Evolutionary conservation across 2,329 filamentous ascomycete species (phyloP).

Genomic region (Cladosporium velox): DNA sequence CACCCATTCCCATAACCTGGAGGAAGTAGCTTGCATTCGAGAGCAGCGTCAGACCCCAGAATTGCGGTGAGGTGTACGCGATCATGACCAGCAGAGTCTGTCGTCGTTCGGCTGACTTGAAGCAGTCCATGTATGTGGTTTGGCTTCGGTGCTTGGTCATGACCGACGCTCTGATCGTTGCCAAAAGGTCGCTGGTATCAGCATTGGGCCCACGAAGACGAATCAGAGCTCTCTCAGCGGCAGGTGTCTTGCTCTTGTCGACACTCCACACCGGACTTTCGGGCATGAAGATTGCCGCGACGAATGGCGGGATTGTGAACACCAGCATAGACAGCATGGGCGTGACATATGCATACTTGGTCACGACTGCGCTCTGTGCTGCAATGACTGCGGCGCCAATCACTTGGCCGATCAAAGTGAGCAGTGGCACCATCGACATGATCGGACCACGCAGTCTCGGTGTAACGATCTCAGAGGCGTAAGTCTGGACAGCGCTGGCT

Average conservation of each 20-base stretch:
- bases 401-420: conserved; percentile 53
- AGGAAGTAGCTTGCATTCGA: conserved; percentile 41
- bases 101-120: conserved; percentile 38
- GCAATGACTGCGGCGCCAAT: conserved; percentile 49
- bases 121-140: conserved; percentile 38
- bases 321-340: conserved; percentile 51
- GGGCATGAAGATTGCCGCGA: conserved; percentile 50
- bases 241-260: conserved; percentile 41
- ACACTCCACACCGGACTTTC: conserved; percentile 56
- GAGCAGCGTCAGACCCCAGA: conserved; percentile 41
- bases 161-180: not conserved
- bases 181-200: not conserved
- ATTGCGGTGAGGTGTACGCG: conserved; percentile 35
- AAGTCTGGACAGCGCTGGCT: conserved; percentile 53
- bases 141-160: not conserved
- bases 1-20: conserved; percentile 38
- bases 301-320: conserved; percentile 46
- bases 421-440: conserved; percentile 53
- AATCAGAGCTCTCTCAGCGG: not conserved
- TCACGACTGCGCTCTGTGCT: conserved; percentile 32
- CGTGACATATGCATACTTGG: conserved; percentile 42
- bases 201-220: not conserved
- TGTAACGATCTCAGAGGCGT: conserved; percentile 55
- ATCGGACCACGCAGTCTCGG: conserved; percentile 49
- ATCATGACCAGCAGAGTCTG: conserved; percentile 43